phyloP scores from a whole-genome alignment of 2,329 filamentous ascomycete genomes.

The Ceratocystis albifundus region DNA sequence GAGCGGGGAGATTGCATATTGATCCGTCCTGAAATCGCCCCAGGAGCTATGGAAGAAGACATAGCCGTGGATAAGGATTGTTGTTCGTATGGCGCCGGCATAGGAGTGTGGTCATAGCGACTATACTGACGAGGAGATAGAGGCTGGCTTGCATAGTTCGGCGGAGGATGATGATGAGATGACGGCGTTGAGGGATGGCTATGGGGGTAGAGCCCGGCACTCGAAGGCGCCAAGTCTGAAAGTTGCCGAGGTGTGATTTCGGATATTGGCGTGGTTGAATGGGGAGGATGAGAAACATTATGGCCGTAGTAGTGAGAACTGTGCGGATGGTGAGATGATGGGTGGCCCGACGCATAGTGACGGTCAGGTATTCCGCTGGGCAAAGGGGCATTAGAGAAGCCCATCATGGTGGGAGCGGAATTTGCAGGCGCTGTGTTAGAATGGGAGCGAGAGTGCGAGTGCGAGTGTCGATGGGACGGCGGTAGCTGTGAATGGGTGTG shows the following conservation, averaged over 20 bases:
- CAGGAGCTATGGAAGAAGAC: not conserved
- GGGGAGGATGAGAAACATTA: constrained; percentile 1
- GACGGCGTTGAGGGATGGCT: constrained; percentile 3
- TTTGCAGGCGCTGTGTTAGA: constrained; percentile 24
- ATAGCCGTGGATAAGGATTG: not conserved
- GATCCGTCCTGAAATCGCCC: not conserved
- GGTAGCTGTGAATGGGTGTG: constrained; percentile 27
- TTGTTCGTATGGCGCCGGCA: constrained; percentile 1
- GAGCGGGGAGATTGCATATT: constrained; percentile 6
- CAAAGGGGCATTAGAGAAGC: constrained; percentile 16
- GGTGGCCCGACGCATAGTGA: constrained; percentile 9
- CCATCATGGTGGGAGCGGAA: constrained; percentile 18
- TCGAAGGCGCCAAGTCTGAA: constrained; percentile 9
- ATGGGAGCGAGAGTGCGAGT: constrained; percentile 25
- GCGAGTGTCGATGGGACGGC: constrained; percentile 18
- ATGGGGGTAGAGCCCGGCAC: constrained; percentile 2
- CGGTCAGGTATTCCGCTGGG: constrained; percentile 7
- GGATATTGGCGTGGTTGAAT: not conserved
- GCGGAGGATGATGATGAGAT: not conserved
- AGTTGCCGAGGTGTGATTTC: constrained; percentile 9
- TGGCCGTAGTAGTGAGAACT: not conserved
- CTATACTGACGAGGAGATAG: constrained; percentile 17
- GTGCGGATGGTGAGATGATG: not conserved
- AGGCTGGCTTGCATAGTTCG: constrained; percentile 11
- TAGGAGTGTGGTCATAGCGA: constrained; percentile 8